These are phyloP conservation scores for Pleurotus sapidus DNA, from an alignment of 768 basidiomycete genomes.

Conservation along the genomic window DNA sequence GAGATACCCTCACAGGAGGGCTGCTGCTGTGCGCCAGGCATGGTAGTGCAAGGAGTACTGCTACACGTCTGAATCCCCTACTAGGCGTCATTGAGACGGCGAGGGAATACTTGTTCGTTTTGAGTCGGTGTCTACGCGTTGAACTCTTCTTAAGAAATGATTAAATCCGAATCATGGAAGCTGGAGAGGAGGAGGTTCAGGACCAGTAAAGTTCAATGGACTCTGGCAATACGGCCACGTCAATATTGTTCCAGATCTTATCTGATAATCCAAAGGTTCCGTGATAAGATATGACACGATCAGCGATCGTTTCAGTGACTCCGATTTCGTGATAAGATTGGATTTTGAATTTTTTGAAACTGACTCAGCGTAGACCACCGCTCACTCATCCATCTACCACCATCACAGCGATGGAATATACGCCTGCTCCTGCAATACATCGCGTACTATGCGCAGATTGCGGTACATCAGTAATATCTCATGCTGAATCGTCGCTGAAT, in stretches of 20 bases:
- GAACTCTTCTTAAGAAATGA: too few relatives aligned
- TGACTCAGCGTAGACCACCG: background rate
- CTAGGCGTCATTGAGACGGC: background rate
- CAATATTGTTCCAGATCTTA: too few relatives aligned
- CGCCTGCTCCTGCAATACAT: conserved; percentile 70
- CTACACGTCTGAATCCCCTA: background rate
- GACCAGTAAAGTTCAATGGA: too few relatives aligned
- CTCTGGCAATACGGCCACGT: too few relatives aligned
- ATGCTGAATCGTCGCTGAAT: background rate
- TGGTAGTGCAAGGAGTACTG: background rate
- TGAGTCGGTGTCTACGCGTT: too few relatives aligned
- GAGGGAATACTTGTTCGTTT: too few relatives aligned
- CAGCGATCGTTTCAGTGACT: too few relatives aligned
- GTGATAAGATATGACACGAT: too few relatives aligned
- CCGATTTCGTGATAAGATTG: background rate
- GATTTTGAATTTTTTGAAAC: background rate
- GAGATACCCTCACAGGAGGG: conserved; percentile 57
- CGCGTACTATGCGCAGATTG: conserved; percentile 90
- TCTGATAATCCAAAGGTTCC: too few relatives aligned
- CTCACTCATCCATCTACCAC: conserved; percentile 5
- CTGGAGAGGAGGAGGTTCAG: too few relatives aligned
- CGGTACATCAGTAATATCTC: conserved; percentile 36
- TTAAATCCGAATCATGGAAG: too few relatives aligned
- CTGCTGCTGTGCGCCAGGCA: conserved; percentile 3
- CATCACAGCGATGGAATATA: conserved; percentile 64